Percentiles rank a stretch among this genome's conserved stretches.
phyloP scores from a whole-genome alignment of 1,284 basidiomycete species.

The Boletus semigastroideus region DNA sequence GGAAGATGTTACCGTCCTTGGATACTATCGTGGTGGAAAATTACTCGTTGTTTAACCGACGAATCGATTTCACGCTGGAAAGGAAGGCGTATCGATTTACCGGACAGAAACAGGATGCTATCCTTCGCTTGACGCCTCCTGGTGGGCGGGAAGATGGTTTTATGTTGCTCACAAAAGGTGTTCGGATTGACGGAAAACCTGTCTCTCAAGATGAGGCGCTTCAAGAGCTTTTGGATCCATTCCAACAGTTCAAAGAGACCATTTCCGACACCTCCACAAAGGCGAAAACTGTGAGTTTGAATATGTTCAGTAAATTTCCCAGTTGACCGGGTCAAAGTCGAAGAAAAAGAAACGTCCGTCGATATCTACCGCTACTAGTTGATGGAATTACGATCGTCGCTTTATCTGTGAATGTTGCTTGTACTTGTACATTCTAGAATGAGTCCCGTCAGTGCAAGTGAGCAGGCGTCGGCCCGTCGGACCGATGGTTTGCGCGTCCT shows the following conservation, averaged over 20 bases:
- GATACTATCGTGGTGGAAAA: constrained; percentile 29
- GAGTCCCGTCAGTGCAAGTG: background rate
- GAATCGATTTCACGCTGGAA: constrained; percentile 28
- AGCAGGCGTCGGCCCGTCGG: background rate
- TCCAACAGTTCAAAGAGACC: constrained; percentile 4
- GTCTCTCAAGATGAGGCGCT: constrained; percentile 21
- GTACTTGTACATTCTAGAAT: background rate
- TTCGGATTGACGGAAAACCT: constrained; percentile 24
- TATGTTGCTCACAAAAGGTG: constrained; percentile 23
- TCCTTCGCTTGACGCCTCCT: constrained; percentile 18
- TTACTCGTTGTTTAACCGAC: constrained; percentile 21
- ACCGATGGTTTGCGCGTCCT: background rate
- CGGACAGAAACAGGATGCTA: constrained; percentile 20
- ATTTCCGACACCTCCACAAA: constrained; percentile 1
- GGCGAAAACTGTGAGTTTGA: constrained; percentile 19
- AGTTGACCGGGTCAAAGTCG: constrained; percentile 13
- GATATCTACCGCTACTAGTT: background rate
- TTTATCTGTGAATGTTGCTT: background rate
- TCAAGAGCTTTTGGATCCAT: constrained; percentile 20
- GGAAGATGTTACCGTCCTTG: constrained; percentile 22
- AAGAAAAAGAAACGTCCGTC: constrained; percentile 23
- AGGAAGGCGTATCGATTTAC: constrained; percentile 25
- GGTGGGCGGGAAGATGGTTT: constrained; percentile 23
- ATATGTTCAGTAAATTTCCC: background rate
- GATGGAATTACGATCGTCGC: background rate